Evolutionary conservation across 805 yeast genomes (phyloP).

Genomic region (Helenozyma rhizophorensis): DNA sequence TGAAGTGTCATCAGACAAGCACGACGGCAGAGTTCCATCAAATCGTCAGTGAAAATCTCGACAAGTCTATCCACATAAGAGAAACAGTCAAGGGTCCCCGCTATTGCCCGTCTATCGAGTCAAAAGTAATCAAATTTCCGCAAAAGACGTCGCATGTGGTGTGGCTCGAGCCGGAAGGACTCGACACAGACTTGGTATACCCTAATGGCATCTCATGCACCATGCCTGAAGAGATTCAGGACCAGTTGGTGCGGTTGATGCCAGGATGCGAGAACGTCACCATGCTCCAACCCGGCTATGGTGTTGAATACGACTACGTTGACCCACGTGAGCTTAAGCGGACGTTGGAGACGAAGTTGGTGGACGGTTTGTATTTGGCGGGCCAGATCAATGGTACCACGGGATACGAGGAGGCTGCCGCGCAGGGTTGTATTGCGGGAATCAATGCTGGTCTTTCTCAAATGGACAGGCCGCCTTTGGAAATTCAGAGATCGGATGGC

Average conservation of each 20-base stretch:
- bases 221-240: conserved; percentile 92
- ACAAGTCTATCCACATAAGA: conserved; percentile 81
- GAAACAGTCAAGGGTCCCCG: conserved; percentile 96
- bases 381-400: conserved; percentile 99
- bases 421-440: conserved; percentile 95
- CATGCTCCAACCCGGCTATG: conserved; percentile 96
- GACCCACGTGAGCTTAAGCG: conserved; percentile 83
- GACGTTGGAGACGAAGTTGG: conserved; percentile 76
- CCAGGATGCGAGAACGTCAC: conserved; percentile 84
- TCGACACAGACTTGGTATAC: conserved; percentile 79
- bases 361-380: conserved; percentile 78
- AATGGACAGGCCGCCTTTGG: conserved; percentile 40
- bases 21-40: conserved; percentile 77
- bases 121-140: conserved; percentile 76
- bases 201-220: conserved; percentile 97
- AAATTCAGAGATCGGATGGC: conserved; percentile 73
- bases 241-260: conserved; percentile 64
- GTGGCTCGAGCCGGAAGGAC: conserved; percentile 97
- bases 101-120: conserved; percentile 95
- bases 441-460: conserved; percentile 79
- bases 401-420: conserved; percentile 98
- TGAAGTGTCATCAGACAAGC: conserved; percentile 69
- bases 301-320: conserved; percentile 96
- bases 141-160: conserved; percentile 73
- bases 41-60: conserved; percentile 62